These are phyloP conservation scores for Diaporthe amygdali DNA, from an alignment of 2,329 filamentous ascomycete genomes.

Conservation along the genomic window DNA sequence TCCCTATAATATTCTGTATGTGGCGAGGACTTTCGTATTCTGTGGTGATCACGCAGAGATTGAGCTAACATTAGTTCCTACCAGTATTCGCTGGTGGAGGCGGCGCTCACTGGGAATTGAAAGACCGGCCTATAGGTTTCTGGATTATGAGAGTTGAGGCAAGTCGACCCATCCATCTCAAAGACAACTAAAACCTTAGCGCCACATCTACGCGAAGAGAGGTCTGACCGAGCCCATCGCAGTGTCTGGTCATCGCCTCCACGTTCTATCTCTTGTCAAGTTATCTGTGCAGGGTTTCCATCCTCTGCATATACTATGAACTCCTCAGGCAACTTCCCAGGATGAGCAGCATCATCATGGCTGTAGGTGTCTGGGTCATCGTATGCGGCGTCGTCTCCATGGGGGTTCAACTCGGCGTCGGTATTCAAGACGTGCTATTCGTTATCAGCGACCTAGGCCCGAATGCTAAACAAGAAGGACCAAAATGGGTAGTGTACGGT, in stretches of 20 bases:
- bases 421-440: conserved; percentile 13
- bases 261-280: conserved; percentile 18
- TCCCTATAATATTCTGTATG: conserved; percentile 17
- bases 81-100: conserved; percentile 17
- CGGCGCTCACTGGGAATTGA: conserved; percentile 6
- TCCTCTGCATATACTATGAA: conserved; percentile 21
- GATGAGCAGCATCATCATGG: conserved; percentile 6
- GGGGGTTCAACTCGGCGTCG: conserved; percentile 17
- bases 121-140: background rate
- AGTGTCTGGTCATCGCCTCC: conserved; percentile 19
- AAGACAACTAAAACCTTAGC: too few relatives aligned
- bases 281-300: conserved; percentile 12
- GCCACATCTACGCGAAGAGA: too few relatives aligned
- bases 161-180: background rate
- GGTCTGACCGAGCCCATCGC: background rate
- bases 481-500: conserved; percentile 20
- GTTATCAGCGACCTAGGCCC: background rate
- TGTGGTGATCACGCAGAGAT: background rate
- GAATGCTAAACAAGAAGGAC: conserved; percentile 1
- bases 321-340: conserved; percentile 3
- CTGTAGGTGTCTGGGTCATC: conserved; percentile 6
- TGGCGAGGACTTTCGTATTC: background rate
- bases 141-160: conserved; percentile 21
- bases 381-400: conserved; percentile 10
- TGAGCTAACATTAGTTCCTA: background rate